Conservation (phyloP, 2,329 filamentous ascomycete genomes). For the Cercospora sojina region DNA sequence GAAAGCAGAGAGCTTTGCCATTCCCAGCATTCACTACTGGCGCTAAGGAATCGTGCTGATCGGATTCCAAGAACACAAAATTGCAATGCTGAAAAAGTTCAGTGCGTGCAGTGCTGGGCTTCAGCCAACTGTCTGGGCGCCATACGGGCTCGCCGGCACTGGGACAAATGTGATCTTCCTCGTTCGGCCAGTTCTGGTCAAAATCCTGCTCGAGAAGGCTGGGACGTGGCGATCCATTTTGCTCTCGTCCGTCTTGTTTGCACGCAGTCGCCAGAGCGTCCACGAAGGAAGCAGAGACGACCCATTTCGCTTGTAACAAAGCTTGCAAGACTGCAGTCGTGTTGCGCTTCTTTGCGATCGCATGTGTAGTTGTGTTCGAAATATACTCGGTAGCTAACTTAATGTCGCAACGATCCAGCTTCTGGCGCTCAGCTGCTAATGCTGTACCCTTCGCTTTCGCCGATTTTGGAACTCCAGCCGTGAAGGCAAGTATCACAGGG, state of each 20-base stretch:
- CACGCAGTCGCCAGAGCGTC: constrained; percentile 67
- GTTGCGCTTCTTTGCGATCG: constrained; percentile 86
- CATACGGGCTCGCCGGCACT: constrained; percentile 72
- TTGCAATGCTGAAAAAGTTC: constrained; percentile 83
- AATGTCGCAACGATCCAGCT: constrained; percentile 81
- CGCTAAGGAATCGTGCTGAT: constrained; percentile 73
- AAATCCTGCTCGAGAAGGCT: constrained; percentile 73
- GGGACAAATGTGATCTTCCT: constrained; percentile 69
- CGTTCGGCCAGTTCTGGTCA: constrained; percentile 72
- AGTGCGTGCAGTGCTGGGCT: constrained; percentile 63
- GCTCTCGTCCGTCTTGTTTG: constrained; percentile 31
- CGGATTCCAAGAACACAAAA: constrained; percentile 78
- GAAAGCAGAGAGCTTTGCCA: constrained; percentile 74
- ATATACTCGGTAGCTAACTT: constrained; percentile 77
- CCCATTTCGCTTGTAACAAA: constrained; percentile 73
- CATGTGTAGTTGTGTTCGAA: constrained; percentile 72
- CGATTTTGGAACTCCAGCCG: constrained; percentile 63
- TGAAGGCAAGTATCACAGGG: constrained; percentile 78
- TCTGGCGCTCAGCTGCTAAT: constrained; percentile 59
- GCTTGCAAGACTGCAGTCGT: constrained; percentile 84
- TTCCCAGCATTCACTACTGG: constrained; percentile 73
- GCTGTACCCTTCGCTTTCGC: constrained; percentile 50
- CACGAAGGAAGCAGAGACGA: constrained; percentile 73
- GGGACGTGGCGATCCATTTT: constrained; percentile 25
- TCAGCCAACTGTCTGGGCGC: constrained; percentile 62